These are phyloP conservation scores for Mucor piriformis DNA, from an alignment of 371 early-diverging fungal genomes.

Conservation along the genomic window DNA sequence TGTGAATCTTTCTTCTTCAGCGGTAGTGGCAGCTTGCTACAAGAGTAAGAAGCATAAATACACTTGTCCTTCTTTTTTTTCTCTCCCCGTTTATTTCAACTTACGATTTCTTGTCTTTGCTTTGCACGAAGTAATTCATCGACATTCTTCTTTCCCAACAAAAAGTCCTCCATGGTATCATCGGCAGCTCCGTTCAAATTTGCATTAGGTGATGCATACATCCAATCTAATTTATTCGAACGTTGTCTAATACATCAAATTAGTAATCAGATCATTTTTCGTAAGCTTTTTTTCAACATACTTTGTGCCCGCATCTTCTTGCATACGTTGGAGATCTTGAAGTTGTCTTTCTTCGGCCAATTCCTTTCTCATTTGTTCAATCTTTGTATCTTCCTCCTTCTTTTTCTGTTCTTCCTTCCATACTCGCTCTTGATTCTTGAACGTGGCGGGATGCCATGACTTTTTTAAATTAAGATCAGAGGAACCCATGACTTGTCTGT, in stretches of 20 bases:
- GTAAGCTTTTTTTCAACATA: conserved; percentile 13
- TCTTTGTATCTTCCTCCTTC: conserved; percentile 82
- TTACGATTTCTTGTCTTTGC: conserved; percentile 50
- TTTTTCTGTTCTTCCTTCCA: conserved; percentile 89
- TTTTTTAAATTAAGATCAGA: conserved; percentile 88
- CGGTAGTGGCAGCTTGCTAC: conserved; percentile 25
- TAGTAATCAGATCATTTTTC: background rate
- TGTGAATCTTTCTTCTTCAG: conserved; percentile 33
- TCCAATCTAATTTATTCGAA: conserved; percentile 90
- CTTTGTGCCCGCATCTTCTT: conserved; percentile 76
- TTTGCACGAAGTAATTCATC: conserved; percentile 68
- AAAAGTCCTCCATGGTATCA: conserved; percentile 84
- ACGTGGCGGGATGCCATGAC: conserved; percentile 95
- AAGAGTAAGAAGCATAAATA: background rate
- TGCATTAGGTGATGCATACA: conserved; percentile 82
- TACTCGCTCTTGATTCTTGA: conserved; percentile 88
- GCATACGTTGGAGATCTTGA: conserved; percentile 83
- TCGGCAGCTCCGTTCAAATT: conserved; percentile 53
- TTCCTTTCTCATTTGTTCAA: conserved; percentile 91
- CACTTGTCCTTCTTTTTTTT: background rate
- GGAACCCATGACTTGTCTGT: conserved; percentile 60
- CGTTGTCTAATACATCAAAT: conserved; percentile 52
- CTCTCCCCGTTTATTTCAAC: background rate
- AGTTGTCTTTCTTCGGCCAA: conserved; percentile 86
- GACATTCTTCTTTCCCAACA: conserved; percentile 88